Conservation (phyloP, 768 basidiomycete species). For the Roridomyces roridus region DNA sequence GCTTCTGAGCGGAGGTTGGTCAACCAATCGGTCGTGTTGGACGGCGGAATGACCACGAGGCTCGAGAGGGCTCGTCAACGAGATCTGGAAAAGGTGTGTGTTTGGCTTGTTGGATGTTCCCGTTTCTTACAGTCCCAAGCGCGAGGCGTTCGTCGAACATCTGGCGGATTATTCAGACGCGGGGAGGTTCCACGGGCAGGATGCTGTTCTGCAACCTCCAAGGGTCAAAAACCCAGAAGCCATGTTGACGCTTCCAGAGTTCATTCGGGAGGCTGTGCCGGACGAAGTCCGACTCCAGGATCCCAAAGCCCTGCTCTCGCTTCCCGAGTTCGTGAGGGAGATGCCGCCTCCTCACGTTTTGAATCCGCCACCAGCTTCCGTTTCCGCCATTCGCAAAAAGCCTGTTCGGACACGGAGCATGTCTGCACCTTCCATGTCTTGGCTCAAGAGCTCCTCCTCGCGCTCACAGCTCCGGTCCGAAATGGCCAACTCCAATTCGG, state of each 20-base stretch:
- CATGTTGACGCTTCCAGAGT: conserved; percentile 64
- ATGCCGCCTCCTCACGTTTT: conserved; percentile 39
- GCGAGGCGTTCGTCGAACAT: conserved; percentile 77
- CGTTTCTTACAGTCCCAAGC: conserved; percentile 44
- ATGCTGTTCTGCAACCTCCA: conserved; percentile 60
- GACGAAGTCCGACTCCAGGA: conserved; percentile 40
- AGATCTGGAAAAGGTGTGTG: conserved; percentile 67
- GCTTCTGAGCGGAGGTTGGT: conserved; percentile 71
- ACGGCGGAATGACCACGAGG: conserved; percentile 60
- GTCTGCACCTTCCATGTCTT: conserved; percentile 66
- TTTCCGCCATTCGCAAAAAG: conserved; percentile 35
- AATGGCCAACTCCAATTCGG: conserved; percentile 25
- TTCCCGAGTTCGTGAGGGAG: conserved; percentile 68
- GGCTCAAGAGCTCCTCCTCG: conserved; percentile 52
- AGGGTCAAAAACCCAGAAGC: conserved; percentile 56
- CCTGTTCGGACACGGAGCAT: conserved; percentile 54
- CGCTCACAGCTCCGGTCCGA: conserved; percentile 26
- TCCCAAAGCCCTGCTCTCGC: conserved; percentile 55
- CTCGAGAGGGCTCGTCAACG: conserved; percentile 62
- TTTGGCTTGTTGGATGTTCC: background rate
- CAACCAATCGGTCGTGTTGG: conserved; percentile 74
- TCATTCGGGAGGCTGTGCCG: conserved; percentile 61
- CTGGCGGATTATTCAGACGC: conserved; percentile 73
- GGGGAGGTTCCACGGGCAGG: conserved; percentile 81
- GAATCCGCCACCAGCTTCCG: conserved; percentile 4